Evolutionary conservation across 1,284 basidiomycete genomes (phyloP).

Genomic region (Mycosarcoma mackinlayi): DNA sequence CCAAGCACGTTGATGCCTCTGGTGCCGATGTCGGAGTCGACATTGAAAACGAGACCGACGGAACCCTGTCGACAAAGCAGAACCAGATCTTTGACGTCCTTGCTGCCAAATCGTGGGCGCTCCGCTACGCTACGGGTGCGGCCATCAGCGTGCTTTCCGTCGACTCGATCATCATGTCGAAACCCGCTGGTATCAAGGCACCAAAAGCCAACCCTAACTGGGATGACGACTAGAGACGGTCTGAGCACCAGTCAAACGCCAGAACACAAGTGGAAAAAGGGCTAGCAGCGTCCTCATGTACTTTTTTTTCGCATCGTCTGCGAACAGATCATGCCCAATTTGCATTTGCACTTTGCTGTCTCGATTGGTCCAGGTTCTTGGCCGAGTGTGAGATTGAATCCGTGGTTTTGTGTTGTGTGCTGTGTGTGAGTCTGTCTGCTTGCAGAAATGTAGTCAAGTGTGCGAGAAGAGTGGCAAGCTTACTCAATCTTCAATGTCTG

Average conservation of each 20-base stretch:
- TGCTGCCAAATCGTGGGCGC: constrained; percentile 88
- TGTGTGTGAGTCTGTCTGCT: too few relatives aligned
- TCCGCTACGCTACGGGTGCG: constrained; percentile 89
- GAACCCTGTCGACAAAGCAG: constrained; percentile 51
- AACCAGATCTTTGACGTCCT: constrained; percentile 76
- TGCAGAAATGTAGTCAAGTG: not conserved
- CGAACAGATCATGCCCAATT: not conserved
- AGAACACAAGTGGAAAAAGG: not conserved
- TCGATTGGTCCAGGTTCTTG: not conserved
- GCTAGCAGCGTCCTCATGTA: not conserved
- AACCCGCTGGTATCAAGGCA: constrained; percentile 68
- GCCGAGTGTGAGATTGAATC: too few relatives aligned
- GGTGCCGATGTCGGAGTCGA: constrained; percentile 83
- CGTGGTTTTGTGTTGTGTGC: not conserved
- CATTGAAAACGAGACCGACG: constrained; percentile 74
- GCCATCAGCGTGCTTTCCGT: constrained; percentile 93
- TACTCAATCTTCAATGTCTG: too few relatives aligned
- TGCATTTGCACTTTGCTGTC: not conserved
- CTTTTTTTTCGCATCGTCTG: constrained; percentile 1
- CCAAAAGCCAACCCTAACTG: constrained; percentile 67
- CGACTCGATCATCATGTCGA: constrained; percentile 92
- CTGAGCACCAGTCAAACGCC: too few relatives aligned
- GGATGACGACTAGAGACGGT: constrained; percentile 68
- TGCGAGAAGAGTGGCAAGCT: not conserved
- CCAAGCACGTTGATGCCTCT: constrained; percentile 76